Evolutionary conservation across 768 basidiomycete species (phyloP).

Genomic region (Lactarius psammicola): DNA sequence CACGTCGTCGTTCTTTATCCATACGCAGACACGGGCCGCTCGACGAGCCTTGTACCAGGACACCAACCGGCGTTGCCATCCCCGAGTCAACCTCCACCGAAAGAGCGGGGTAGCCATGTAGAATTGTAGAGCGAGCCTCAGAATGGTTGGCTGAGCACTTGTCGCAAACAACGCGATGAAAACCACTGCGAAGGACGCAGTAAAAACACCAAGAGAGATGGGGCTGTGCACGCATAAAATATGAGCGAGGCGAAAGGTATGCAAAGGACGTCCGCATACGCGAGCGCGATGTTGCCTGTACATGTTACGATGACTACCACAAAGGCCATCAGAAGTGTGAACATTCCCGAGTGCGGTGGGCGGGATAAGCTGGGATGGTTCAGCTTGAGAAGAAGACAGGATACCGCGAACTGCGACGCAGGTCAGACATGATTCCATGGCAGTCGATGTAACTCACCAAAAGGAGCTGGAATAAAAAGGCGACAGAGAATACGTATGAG

Average conservation of each 20-base stretch:
- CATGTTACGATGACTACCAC: slow-evolving; percentile 21
- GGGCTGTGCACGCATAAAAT: slow-evolving; percentile 13
- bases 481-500: slow-evolving; percentile 29
- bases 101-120: slow-evolving; percentile 21
- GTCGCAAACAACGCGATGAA: slow-evolving; percentile 15
- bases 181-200: slow-evolving; percentile 21
- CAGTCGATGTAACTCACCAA: slow-evolving; percentile 16
- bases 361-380: slow-evolving; percentile 27
- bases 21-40: slow-evolving; percentile 25
- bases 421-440: background rate
- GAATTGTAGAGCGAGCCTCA: slow-evolving; percentile 13
- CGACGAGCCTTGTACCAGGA: slow-evolving; percentile 23
- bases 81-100: slow-evolving; percentile 4
- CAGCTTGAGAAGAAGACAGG: slow-evolving; percentile 25
- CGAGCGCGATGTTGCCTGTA: slow-evolving; percentile 26
- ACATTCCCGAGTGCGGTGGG: slow-evolving; percentile 20
- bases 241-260: background rate
- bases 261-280: slow-evolving; percentile 10
- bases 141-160: slow-evolving; percentile 21
- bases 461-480: slow-evolving; percentile 27
- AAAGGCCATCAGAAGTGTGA: slow-evolving; percentile 24
- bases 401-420: slow-evolving; percentile 24
- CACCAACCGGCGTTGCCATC: slow-evolving; percentile 16
- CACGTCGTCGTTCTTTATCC: slow-evolving; percentile 30
- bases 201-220: slow-evolving; percentile 24